These are phyloP conservation scores for Leccinum ochraceum DNA, from an alignment of 768 basidiomycete genomes.

Conservation along the genomic window DNA sequence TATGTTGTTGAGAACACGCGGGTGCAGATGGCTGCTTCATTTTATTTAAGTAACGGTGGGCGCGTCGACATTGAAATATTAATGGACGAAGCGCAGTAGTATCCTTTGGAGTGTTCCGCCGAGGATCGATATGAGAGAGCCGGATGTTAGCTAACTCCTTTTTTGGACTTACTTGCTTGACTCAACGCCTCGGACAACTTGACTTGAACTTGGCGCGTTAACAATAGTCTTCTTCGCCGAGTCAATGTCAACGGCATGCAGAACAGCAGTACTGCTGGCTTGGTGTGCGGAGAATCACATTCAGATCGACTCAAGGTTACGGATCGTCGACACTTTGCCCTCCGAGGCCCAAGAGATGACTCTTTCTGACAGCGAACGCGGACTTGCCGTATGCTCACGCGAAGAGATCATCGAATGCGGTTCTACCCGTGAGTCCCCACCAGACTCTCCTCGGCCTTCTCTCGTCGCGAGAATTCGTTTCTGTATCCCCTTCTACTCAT, in stretches of 20 bases:
- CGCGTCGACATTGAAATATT: slow-evolving; percentile 6
- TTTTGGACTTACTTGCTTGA: slow-evolving; percentile 24
- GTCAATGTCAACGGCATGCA: slow-evolving; percentile 24
- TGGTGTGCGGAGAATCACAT: slow-evolving; percentile 54
- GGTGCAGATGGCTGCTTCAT: slow-evolving; percentile 4
- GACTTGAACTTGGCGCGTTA: neutral
- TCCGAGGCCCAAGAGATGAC: slow-evolving; percentile 4
- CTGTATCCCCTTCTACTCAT: slow-evolving; percentile 1
- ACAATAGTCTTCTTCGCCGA: neutral
- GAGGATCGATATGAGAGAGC: slow-evolving; percentile 2
- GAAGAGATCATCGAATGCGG: slow-evolving; percentile 23
- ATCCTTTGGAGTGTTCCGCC: slow-evolving; percentile 1
- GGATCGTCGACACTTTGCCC: slow-evolving; percentile 27
- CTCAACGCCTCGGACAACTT: slow-evolving; percentile 21
- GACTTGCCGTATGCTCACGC: slow-evolving; percentile 28
- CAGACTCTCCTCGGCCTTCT: slow-evolving; percentile 12
- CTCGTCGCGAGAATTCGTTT: slow-evolving; percentile 1
- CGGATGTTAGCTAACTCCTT: slow-evolving; percentile 22
- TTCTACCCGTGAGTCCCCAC: slow-evolving; percentile 31
- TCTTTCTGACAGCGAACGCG: slow-evolving; percentile 13
- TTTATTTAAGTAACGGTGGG: slow-evolving; percentile 3
- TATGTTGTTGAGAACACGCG: slow-evolving; percentile 3
- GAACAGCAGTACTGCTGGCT: slow-evolving; percentile 32
- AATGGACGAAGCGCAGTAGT: neutral
- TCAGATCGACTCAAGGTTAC: slow-evolving; percentile 47